Evolutionary conservation across 106 monocot species (phyloP).

Genomic region (Iris macrosiphon): DNA sequence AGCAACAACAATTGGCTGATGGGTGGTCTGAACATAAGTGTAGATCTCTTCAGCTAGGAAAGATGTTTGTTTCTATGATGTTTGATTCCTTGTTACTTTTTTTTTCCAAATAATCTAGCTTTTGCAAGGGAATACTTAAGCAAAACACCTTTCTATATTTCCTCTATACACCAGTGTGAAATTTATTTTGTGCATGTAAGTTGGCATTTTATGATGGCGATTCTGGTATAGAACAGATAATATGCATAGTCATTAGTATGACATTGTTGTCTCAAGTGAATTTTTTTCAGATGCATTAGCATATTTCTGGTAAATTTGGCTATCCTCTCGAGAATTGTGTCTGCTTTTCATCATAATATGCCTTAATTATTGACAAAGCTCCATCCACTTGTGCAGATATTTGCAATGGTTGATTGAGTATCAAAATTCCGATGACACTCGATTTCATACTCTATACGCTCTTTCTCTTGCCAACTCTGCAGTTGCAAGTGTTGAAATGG

Average conservation of each 20-base stretch:
- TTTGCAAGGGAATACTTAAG: no score
- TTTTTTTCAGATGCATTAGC: background rate
- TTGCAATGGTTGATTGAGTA: slow-evolving; percentile 99
- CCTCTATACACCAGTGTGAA: no score
- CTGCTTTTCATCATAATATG: no score
- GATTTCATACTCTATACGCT: slow-evolving; percentile 90
- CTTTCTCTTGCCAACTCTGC: slow-evolving; percentile 87
- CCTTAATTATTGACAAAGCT: background rate
- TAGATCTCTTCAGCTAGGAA: no score
- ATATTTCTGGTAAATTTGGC: background rate
- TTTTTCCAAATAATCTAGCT: no score
- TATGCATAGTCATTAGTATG: background rate
- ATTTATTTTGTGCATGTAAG: no score
- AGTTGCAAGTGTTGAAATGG: slow-evolving; percentile 32
- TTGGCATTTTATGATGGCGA: no score
- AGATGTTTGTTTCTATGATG: no score
- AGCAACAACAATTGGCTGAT: no score
- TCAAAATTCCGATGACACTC: slow-evolving; percentile 77
- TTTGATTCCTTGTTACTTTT: no score
- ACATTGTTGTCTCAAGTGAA: background rate
- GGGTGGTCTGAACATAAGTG: no score
- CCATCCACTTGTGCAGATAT: slow-evolving; percentile 42
- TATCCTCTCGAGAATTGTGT: background rate
- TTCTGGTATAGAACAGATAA: background rate
- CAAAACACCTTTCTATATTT: no score